A percentile compares a stretch with the other conserved stretches of the same genome.
Conservation (phyloP, 805 yeast genomes). For the Kodamaea lidongshanica region DNA sequence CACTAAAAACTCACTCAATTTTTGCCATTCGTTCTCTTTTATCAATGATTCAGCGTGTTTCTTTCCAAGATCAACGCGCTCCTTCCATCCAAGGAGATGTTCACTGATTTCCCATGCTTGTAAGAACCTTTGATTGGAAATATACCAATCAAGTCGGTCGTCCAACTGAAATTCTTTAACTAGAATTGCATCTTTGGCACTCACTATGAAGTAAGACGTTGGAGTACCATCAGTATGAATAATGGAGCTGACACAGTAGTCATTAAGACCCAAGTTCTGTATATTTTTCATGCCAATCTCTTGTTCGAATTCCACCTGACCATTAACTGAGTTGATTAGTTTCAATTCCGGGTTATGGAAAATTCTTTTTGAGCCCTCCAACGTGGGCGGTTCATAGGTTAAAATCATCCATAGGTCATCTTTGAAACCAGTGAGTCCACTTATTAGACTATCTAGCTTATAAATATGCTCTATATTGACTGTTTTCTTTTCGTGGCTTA, state of each 20-base stretch:
- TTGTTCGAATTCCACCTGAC: constrained; percentile 73
- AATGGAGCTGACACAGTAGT: constrained; percentile 55
- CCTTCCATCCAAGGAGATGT: constrained; percentile 43
- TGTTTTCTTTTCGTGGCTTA: constrained; percentile 32
- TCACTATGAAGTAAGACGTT: constrained; percentile 55
- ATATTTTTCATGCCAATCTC: constrained; percentile 60
- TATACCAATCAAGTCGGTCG: constrained; percentile 72
- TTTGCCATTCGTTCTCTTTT: constrained; percentile 45
- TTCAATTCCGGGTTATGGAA: constrained; percentile 67
- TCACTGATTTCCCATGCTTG: constrained; percentile 79
- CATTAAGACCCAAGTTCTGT: constrained; percentile 66
- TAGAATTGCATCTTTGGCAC: constrained; percentile 76
- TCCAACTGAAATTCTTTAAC: constrained; percentile 63
- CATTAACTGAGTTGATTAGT: constrained; percentile 56
- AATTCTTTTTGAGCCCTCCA: constrained; percentile 13
- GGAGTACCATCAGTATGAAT: constrained; percentile 31
- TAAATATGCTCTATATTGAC: constrained; percentile 44
- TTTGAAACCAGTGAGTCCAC: constrained; percentile 73
- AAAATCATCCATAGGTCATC: constrained; percentile 64
- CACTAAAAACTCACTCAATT: constrained; percentile 47
- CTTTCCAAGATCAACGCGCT: constrained; percentile 56
- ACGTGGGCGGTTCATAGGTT: constrained; percentile 42
- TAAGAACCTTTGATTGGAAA: constrained; percentile 44
- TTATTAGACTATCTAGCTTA: constrained; percentile 48
- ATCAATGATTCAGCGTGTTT: constrained; percentile 44